These are phyloP conservation scores for Kodamaea suecica DNA, from an alignment of 1,139 yeast genomes.

Conservation along the genomic window DNA sequence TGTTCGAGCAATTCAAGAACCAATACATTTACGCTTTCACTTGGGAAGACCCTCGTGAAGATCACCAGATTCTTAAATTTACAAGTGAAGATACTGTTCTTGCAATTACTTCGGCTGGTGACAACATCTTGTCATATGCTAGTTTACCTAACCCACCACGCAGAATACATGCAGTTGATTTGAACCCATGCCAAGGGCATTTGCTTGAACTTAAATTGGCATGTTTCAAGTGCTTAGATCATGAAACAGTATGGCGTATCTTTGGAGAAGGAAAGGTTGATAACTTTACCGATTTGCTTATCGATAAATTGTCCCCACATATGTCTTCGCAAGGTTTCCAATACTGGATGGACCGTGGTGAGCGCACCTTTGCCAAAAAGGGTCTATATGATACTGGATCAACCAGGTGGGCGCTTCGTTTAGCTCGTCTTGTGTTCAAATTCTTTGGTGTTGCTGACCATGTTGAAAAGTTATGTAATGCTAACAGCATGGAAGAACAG, in stretches of 20 bases:
- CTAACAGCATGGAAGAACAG: slow-evolving; percentile 62
- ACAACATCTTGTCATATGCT: slow-evolving; percentile 73
- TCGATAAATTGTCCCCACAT: slow-evolving; percentile 59
- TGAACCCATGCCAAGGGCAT: slow-evolving; percentile 81
- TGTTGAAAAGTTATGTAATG: slow-evolving; percentile 55
- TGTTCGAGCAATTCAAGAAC: slow-evolving; percentile 67
- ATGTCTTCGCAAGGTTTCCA: slow-evolving; percentile 79
- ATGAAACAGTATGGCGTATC: slow-evolving; percentile 64
- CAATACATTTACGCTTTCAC: slow-evolving; percentile 85
- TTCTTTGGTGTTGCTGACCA: slow-evolving; percentile 51
- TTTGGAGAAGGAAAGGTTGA: slow-evolving; percentile 73
- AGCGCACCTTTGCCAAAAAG: slow-evolving; percentile 53
- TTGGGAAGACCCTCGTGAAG: slow-evolving; percentile 90
- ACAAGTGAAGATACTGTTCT: slow-evolving; percentile 65
- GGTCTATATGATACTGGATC: slow-evolving; percentile 82
- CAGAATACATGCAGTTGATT: slow-evolving; percentile 79
- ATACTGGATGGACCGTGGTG: slow-evolving; percentile 70
- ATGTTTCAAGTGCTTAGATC: slow-evolving; percentile 52
- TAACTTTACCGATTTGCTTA: slow-evolving; percentile 44
- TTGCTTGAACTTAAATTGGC: slow-evolving; percentile 76
- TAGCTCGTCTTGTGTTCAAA: slow-evolving; percentile 59
- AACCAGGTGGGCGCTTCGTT: slow-evolving; percentile 78
- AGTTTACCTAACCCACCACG: slow-evolving; percentile 67
- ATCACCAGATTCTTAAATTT: slow-evolving; percentile 61
- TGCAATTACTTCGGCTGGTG: slow-evolving; percentile 87